Evolutionary conservation across 768 basidiomycete species (phyloP).

Genomic region (Tricholoma sp.): DNA sequence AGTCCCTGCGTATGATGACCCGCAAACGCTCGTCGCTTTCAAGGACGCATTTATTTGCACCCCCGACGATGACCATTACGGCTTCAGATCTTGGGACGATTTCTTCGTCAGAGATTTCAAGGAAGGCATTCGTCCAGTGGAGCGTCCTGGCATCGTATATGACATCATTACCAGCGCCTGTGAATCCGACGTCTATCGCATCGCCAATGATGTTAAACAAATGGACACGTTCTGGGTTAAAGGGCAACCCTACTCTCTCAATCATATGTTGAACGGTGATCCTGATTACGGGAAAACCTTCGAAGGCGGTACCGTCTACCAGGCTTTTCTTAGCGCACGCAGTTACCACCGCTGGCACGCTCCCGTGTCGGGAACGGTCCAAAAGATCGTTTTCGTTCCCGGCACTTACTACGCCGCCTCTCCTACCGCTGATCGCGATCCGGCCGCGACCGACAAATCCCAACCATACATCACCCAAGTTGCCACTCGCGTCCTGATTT

Average conservation of each 20-base stretch:
- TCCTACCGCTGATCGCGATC: constrained; percentile 8
- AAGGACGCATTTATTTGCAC: neutral
- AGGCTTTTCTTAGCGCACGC: constrained; percentile 51
- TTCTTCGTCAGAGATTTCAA: constrained; percentile 48
- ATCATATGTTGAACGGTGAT: constrained; percentile 47
- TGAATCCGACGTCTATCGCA: constrained; percentile 46
- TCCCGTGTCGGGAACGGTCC: constrained; percentile 45
- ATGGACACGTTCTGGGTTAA: constrained; percentile 58
- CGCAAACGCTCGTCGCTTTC: neutral
- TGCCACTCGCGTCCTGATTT: constrained; percentile 48
- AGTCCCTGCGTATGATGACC: neutral
- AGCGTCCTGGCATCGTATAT: constrained; percentile 14
- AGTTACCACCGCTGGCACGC: constrained; percentile 63
- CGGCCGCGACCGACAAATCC: constrained; percentile 15
- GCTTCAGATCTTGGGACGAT: constrained; percentile 47
- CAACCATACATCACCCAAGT: constrained; percentile 37
- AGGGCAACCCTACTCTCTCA: constrained; percentile 54
- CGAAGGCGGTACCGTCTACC: constrained; percentile 44
- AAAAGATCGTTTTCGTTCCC: constrained; percentile 35
- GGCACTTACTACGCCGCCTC: constrained; percentile 45
- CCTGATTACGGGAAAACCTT: constrained; percentile 31
- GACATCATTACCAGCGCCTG: constrained; percentile 45
- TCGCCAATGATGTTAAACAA: constrained; percentile 31
- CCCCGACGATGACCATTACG: constrained; percentile 34
- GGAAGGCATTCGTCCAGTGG: constrained; percentile 35